Evolutionary conservation across 257 asterid species (phyloP).

Genomic region (Salvia hispanica): DNA sequence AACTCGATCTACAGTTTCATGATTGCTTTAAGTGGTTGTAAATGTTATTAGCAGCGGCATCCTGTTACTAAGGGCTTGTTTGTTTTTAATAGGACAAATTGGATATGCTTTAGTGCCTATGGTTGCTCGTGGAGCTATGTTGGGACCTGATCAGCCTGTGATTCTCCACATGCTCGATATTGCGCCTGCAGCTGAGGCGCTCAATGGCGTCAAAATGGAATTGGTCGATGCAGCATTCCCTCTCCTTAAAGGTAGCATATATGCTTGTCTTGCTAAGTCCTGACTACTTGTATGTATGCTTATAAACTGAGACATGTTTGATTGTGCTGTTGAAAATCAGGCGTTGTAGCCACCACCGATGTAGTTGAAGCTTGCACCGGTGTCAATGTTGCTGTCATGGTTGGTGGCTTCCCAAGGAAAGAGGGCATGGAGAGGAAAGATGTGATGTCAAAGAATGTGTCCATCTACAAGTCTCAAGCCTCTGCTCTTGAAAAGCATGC

Average conservation of each 20-base stretch:
- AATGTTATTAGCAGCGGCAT: background rate
- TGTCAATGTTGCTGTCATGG: conserved; percentile 83
- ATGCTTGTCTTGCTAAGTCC: no score
- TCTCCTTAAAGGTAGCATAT: conserved; percentile 66
- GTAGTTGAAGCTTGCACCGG: conserved; percentile 80
- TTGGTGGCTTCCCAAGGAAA: conserved; percentile 96
- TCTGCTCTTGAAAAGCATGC: conserved; percentile 90
- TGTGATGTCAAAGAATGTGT: conserved; percentile 90
- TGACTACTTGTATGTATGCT: no score
- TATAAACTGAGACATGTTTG: no score
- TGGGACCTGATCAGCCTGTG: conserved; percentile 85
- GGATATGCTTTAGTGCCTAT: conserved; percentile 92
- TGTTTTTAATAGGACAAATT: conserved; percentile 67
- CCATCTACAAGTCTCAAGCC: conserved; percentile 93
- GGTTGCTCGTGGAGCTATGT: conserved; percentile 91
- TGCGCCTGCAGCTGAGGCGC: conserved; percentile 82
- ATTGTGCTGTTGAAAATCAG: conserved; percentile 35
- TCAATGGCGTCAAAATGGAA: conserved; percentile 90
- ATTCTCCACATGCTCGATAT: conserved; percentile 94
- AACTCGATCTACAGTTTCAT: background rate
- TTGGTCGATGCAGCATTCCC: conserved; percentile 90
- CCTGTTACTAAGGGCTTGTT: background rate
- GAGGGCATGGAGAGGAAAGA: conserved; percentile 98
- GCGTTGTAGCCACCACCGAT: conserved; percentile 90
- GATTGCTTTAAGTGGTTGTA: background rate